Evolutionary conservation across 2,329 filamentous ascomycete species (phyloP).

Genomic region (Alternaria incomplexa): DNA sequence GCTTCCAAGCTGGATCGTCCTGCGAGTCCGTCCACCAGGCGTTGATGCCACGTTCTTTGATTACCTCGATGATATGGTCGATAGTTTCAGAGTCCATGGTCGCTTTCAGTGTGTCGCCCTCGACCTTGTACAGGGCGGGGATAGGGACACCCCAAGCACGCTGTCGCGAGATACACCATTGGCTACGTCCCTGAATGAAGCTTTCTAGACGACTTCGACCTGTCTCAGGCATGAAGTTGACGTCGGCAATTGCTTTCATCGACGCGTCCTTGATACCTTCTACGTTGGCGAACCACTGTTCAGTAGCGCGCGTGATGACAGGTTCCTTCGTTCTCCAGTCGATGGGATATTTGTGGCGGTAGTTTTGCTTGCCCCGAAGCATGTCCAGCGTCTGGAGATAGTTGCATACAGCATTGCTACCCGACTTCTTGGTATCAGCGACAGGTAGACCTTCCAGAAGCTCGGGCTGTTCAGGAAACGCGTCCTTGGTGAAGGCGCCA

Average conservation of each 20-base stretch:
- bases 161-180: constrained; percentile 98
- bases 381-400: constrained; percentile 60
- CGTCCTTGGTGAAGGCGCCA: constrained; percentile 80
- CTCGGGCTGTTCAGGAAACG: constrained; percentile 72
- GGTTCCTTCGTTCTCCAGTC: constrained; percentile 97
- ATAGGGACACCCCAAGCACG: constrained; percentile 97
- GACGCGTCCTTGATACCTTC: constrained; percentile 79
- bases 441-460: constrained; percentile 75
- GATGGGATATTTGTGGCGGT: constrained; percentile 93
- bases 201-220: constrained; percentile 79
- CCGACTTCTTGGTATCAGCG: constrained; percentile 65
- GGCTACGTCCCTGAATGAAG: constrained; percentile 84
- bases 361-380: constrained; percentile 73
- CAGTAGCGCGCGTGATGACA: constrained; percentile 87
- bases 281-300: constrained; percentile 97
- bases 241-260: constrained; percentile 70
- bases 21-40: constrained; percentile 89
- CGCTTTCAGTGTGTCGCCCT: constrained; percentile 66
- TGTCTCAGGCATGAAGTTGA: constrained; percentile 78
- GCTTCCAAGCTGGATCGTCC: constrained; percentile 80
- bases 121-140: constrained; percentile 78
- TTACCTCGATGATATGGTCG: constrained; percentile 80
- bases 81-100: constrained; percentile 82
- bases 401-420: constrained; percentile 68
- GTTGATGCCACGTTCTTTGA: constrained; percentile 80